These are phyloP conservation scores for Claviceps capensis DNA, from an alignment of 2,329 filamentous ascomycete genomes.

Conservation along the genomic window DNA sequence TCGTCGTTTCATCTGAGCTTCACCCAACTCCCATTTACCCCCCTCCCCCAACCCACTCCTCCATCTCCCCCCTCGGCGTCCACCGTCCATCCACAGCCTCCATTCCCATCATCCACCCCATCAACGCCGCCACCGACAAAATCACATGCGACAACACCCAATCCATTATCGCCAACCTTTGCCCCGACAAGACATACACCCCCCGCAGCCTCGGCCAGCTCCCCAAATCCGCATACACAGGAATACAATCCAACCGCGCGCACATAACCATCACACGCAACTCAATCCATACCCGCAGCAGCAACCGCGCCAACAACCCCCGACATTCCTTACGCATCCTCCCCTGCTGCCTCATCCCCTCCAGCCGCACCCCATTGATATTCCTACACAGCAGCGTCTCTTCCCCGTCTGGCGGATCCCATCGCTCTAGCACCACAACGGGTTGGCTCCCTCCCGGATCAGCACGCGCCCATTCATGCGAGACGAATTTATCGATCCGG, in stretches of 20 bases:
- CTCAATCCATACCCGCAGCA: slow-evolving; percentile 16
- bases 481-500: slow-evolving; percentile 19
- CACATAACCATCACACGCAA: slow-evolving; percentile 18
- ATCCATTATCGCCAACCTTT: slow-evolving; percentile 2
- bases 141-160: slow-evolving; percentile 6
- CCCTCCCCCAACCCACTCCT: not conserved
- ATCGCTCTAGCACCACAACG: slow-evolving; percentile 31
- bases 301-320: slow-evolving; percentile 5
- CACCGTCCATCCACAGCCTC: slow-evolving; percentile 5
- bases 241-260: slow-evolving; percentile 15
- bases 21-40: not conserved
- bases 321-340: not conserved
- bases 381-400: slow-evolving; percentile 38
- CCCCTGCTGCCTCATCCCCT: slow-evolving; percentile 7
- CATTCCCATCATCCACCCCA: slow-evolving; percentile 6
- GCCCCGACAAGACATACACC: not conserved
- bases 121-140: slow-evolving; percentile 4
- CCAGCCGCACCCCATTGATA: slow-evolving; percentile 27
- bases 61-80: slow-evolving; percentile 1
- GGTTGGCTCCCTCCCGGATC: slow-evolving; percentile 18
- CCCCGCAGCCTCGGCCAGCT: not conserved
- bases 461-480: slow-evolving; percentile 34
- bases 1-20: no score
- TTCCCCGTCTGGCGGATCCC: slow-evolving; percentile 27
- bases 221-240: slow-evolving; percentile 13